Evolutionary conservation across 1,284 basidiomycete species (phyloP).

Genomic region (Trametes pubescens): DNA sequence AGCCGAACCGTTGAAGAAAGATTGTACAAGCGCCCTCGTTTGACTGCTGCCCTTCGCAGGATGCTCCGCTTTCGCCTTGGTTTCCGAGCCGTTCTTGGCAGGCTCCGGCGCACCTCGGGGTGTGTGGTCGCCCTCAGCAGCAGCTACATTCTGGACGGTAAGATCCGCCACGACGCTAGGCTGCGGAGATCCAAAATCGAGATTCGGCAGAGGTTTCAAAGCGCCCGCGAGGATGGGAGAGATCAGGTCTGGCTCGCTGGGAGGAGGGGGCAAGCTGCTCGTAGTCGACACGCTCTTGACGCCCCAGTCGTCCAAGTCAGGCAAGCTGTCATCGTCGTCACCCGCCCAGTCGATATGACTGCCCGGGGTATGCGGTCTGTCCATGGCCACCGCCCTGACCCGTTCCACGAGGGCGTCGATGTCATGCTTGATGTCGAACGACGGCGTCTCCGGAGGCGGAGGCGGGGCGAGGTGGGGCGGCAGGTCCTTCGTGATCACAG

Average conservation of each 20-base stretch:
- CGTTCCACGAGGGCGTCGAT: constrained; percentile 78
- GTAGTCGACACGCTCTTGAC: constrained; percentile 49
- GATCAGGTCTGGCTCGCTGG: constrained; percentile 47
- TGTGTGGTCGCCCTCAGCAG: constrained; percentile 16
- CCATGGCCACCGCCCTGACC: constrained; percentile 74
- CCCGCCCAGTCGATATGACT: constrained; percentile 87
- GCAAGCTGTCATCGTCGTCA: constrained; percentile 82
- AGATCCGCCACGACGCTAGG: constrained; percentile 34
- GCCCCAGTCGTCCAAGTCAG: constrained; percentile 85
- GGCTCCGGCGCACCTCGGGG: constrained; percentile 11
- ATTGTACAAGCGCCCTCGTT: constrained; percentile 1
- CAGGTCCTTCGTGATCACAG: constrained; percentile 55
- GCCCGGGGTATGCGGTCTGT: constrained; percentile 73
- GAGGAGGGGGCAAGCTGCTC: constrained; percentile 21
- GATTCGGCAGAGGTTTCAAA: constrained; percentile 68
- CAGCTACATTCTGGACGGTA: constrained; percentile 32
- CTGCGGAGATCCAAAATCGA: constrained; percentile 37
- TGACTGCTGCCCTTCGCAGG: constrained; percentile 3
- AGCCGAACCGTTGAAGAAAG: background rate
- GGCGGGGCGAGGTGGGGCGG: constrained; percentile 62
- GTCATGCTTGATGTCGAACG: constrained; percentile 61
- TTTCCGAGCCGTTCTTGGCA: background rate
- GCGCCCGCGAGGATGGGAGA: constrained; percentile 75
- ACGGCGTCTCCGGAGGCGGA: constrained; percentile 41
- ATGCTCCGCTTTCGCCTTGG: background rate